Evolutionary conservation across 2,329 filamentous ascomycete genomes (phyloP), one percentile per base, ranked within the genome.

Genomic region (Aspergillus fumigatus): DNA sequence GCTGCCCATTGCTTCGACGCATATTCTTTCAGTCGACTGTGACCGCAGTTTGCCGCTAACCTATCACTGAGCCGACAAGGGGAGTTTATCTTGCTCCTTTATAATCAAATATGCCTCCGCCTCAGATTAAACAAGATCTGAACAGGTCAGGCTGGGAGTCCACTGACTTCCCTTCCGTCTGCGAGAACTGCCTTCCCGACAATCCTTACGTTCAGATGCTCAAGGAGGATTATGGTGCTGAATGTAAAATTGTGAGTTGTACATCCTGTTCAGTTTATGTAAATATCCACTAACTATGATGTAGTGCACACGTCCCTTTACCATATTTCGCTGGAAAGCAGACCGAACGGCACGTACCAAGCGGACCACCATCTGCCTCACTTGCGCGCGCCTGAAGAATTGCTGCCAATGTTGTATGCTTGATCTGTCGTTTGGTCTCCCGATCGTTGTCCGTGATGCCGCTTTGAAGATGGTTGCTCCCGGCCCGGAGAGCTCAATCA

Each of bases 361-460:
- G 77, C 88, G 90, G 64, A 97, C 93, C 54, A 96, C 90, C 67
- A 95, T 97, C 68, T 99, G 94, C 75, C 82, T 99, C 25, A 99
- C 94, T 43, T 99, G 94, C 79, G 93, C 94, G 23, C 89, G 94
- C 48, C 82, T 97, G 64, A 99, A 99, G 78, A 99, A 99, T 79
- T 97, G 94, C 79, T 99, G 94, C 71, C 94, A 99, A 79, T 93
- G 88, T 77, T 99, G 94, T 80, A 97, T 97, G 91, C 87, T 99
- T 53, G 94, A 99, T 81, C 79, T 99, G 58, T 93, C 90, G 11
- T 99, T 97, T 70, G 95, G 94, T 25, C 81, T 99, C 27, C 94
- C 94, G 10, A 96, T 99, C 69, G 89, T 92, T 14, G 90, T 99
- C 57, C 87, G 94, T 70, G 94, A 99, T 79, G 94, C 94, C 3